These are phyloP conservation scores for Castanea sativa DNA, from an alignment of 306 rosid genomes.

Conservation along the genomic window DNA sequence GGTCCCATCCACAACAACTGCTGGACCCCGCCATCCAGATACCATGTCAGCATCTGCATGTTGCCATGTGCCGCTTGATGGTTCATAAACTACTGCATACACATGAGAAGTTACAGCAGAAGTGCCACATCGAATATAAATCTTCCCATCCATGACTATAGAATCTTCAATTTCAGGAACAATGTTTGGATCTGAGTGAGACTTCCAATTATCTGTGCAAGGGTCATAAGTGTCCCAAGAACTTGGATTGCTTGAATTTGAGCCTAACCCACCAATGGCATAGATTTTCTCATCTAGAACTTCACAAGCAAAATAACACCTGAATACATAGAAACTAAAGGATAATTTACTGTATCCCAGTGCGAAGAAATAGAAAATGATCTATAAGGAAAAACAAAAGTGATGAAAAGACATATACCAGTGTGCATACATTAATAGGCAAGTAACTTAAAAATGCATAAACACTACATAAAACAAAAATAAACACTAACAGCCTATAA, in stretches of 20 bases:
- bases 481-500: not conserved
- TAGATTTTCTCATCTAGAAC: constrained; percentile 66
- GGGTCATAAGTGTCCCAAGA: constrained; percentile 88
- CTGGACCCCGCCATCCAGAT: constrained; percentile 89
- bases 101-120: constrained; percentile 47
- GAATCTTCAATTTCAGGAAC: constrained; percentile 66
- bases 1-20: constrained; percentile 58
- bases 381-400: not conserved
- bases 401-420: not conserved
- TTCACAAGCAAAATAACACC: constrained; percentile 87
- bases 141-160: constrained; percentile 74
- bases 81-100: constrained; percentile 66
- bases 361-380: not conserved
- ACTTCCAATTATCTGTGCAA: constrained; percentile 45
- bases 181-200: constrained; percentile 51
- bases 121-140: constrained; percentile 58
- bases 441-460: not conserved
- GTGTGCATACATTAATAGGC: not conserved
- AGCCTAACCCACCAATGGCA: constrained; percentile 76
- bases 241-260: constrained; percentile 59
- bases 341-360: constrained; percentile 12
- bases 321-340: constrained; percentile 31
- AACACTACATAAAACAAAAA: not conserved
- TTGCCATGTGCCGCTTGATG: constrained; percentile 75
- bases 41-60: constrained; percentile 74